Conservation (phyloP, 148 eudicot genomes). For the Silene latifolia region DNA sequence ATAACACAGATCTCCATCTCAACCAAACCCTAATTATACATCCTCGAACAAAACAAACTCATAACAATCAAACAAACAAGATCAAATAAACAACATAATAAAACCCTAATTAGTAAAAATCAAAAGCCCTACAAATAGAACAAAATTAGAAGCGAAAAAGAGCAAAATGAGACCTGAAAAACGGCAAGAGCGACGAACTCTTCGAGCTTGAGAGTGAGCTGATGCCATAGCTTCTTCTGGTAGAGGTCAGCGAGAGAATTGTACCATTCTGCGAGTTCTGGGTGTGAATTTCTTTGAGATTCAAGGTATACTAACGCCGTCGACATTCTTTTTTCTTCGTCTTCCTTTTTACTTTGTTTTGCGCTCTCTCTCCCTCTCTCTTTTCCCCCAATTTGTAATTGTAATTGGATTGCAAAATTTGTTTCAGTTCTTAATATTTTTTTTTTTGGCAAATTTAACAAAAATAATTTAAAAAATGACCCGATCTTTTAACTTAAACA, state of each 20-base stretch:
- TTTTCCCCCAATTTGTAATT: too few relatives aligned
- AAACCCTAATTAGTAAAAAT: neutral
- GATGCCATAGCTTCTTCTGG: conserved; percentile 97
- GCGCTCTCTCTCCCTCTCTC: neutral
- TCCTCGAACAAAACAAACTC: conserved; percentile 1
- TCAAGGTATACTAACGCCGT: conserved; percentile 75
- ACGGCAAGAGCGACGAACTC: conserved; percentile 73
- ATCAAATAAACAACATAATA: neutral
- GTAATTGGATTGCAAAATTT: too few relatives aligned
- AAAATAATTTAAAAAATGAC: too few relatives aligned
- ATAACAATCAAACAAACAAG: neutral
- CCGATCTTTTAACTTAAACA: too few relatives aligned
- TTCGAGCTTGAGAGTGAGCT: conserved; percentile 85
- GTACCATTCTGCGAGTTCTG: conserved; percentile 87
- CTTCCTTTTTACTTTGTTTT: neutral
- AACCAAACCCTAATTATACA: neutral
- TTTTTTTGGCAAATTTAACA: too few relatives aligned
- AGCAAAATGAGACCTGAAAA: conserved; percentile 48
- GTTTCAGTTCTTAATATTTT: too few relatives aligned
- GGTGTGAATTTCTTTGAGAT: conserved; percentile 49
- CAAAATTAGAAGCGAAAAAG: neutral
- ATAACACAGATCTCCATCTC: neutral
- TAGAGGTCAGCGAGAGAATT: conserved; percentile 74
- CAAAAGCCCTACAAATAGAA: neutral
- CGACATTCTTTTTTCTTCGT: conserved; percentile 32